A percentile compares a stretch with the other conserved stretches of the same genome.
These are phyloP conservation scores for Melanomma pulvis-pyrius DNA, from an alignment of 495 filamentous ascomycete genomes.

Conservation along the genomic window DNA sequence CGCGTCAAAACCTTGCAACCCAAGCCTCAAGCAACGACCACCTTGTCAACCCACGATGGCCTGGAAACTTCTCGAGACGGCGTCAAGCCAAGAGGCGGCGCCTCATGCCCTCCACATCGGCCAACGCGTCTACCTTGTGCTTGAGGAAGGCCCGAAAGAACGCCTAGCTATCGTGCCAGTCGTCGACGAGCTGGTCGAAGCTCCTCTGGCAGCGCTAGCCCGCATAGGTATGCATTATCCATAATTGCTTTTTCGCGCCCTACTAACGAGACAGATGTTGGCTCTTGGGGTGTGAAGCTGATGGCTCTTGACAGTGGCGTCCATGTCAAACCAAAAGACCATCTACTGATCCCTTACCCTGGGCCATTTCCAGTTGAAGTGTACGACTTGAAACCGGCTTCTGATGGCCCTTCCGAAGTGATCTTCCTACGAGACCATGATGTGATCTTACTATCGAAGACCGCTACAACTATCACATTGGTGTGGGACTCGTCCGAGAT, in stretches of 20 bases:
- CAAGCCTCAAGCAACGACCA: neutral
- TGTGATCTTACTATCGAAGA: neutral
- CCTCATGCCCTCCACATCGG: too few species aligned
- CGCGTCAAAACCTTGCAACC: neutral
- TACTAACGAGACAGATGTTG: conserved; percentile 16
- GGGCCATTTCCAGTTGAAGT: conserved; percentile 1
- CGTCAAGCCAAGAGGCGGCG: neutral
- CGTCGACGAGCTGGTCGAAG: neutral
- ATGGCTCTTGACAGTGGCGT: conserved; percentile 12
- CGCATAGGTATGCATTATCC: conserved; percentile 18
- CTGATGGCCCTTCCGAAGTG: conserved; percentile 7
- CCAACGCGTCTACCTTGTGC: neutral
- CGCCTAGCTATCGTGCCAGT: neutral
- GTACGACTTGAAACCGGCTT: conserved; percentile 11
- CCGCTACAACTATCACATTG: conserved; percentile 1
- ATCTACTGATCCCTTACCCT: neutral
- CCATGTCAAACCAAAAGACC: neutral
- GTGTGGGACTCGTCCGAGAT: conserved; percentile 15
- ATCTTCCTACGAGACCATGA: conserved; percentile 34
- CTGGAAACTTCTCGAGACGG: neutral
- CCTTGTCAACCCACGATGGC: neutral
- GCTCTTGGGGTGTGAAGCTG: conserved; percentile 25
- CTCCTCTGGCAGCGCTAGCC: neutral
- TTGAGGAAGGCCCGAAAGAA: neutral
- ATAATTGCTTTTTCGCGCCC: neutral